These are phyloP conservation scores for Globisporangium radiosum DNA, from an alignment of 352 stramenopile genomes.

Conservation along the genomic window DNA sequence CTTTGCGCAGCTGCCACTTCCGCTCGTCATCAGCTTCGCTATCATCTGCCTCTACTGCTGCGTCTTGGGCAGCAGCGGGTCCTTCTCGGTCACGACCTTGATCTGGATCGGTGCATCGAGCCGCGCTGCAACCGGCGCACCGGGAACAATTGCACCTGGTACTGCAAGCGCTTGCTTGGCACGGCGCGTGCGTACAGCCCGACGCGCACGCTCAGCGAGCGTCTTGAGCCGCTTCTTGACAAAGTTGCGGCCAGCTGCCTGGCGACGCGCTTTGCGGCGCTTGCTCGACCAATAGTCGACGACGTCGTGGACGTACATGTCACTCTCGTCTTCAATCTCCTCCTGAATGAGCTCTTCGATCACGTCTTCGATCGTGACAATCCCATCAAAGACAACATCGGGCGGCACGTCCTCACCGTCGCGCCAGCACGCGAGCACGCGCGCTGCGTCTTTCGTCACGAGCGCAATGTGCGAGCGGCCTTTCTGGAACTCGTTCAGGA, in stretches of 20 bases:
- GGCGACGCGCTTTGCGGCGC: conserved; percentile 23
- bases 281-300: conserved; percentile 52
- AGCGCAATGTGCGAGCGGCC: conserved; percentile 80
- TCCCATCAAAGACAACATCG: conserved; percentile 64
- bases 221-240: conserved; percentile 50
- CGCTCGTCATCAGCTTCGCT: not conserved
- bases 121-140: not conserved
- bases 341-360: conserved; percentile 89
- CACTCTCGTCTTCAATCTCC: conserved; percentile 88
- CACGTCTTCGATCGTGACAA: conserved; percentile 90
- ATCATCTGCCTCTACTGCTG: conserved; percentile 5
- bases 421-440: conserved; percentile 54
- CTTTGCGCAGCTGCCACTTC: not conserved
- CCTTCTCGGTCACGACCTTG: conserved; percentile 26
- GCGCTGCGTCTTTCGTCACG: conserved; percentile 47
- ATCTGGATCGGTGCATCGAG: conserved; percentile 27
- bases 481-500: conserved; percentile 91
- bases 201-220: conserved; percentile 42
- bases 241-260: conserved; percentile 26
- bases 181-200: conserved; percentile 29
- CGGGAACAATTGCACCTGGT: not conserved
- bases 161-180: conserved; percentile 3
- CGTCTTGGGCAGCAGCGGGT: conserved; percentile 15
- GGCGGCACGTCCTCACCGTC: conserved; percentile 28
- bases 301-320: conserved; percentile 55